Evolutionary conservation across 2,329 filamentous ascomycete genomes (phyloP), one percentile per base, ranked within the genome.

Genomic region (Madurella fahalii): DNA sequence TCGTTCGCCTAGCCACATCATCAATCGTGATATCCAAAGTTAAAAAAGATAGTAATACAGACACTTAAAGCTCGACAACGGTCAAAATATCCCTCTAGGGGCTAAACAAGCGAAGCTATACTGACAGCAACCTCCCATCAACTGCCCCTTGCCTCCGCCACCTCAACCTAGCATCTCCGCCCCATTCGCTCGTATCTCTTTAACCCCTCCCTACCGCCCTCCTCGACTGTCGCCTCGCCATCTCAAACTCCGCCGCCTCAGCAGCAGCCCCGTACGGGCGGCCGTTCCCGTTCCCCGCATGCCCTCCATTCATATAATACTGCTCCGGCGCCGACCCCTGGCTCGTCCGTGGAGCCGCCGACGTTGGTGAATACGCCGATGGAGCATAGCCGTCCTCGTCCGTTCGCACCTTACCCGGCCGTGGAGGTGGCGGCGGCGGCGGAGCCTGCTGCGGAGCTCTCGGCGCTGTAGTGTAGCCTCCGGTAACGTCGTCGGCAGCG

Each of bases 321-420:
- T 50, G 48, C 45, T 60, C 59, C 17, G 52, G 39, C 17, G 15
- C 45, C 12, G 44, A n/a, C 12, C 47, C 57, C 40, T 52, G 56
- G 41, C 18, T 55, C 20, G 37, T 37, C 37, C 42, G 53, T 34
- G 45, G 31, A 0, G 34, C 13, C 4, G 34, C 34, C 13, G 34
- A 4, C 4, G 34, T 50, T 20, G 51, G 50, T 2, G 58, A 42
- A 47, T 56, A 58, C 5, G 53, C 39, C 30, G 44, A 34, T n/a
- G 39, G 43, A 5, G 42, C 37, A 15, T 56, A 37, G 3, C 40
- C 52, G 16, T 50, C 51, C 2, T 66, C 62, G n/a, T 64, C 60
- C 0, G 61, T 32, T 31, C 65, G 62, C 20, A 70, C 61, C 63
- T 71, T 71, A 39, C 69, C 68, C 1, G 69, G 69, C 2, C 69